phyloP scores from a whole-genome alignment of 1,139 yeast genomes.

The Debaryomyces singareniensis region DNA sequence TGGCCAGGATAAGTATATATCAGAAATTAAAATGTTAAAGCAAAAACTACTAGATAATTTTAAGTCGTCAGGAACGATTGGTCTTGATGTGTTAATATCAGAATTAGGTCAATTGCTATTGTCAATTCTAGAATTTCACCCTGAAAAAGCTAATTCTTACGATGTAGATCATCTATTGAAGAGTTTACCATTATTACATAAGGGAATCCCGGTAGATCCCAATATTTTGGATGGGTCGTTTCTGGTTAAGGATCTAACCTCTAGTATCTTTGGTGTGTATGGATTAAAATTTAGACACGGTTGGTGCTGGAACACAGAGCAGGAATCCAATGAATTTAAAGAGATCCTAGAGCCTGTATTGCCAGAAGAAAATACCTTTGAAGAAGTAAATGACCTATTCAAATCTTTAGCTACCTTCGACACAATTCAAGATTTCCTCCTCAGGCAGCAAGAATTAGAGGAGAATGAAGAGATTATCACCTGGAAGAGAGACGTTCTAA shows the following conservation, averaged over 20 bases:
- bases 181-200: slow-evolving; percentile 57
- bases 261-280: slow-evolving; percentile 33
- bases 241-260: slow-evolving; percentile 31
- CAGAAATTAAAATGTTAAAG: slow-evolving; percentile 14
- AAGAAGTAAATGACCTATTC: slow-evolving; percentile 16
- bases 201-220: slow-evolving; percentile 74
- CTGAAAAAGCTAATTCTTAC: slow-evolving; percentile 3
- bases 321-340: slow-evolving; percentile 11
- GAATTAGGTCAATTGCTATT: slow-evolving; percentile 41
- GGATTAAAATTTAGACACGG: slow-evolving; percentile 42
- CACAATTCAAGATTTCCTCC: slow-evolving; percentile 36
- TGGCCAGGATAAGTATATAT: background rate
- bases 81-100: slow-evolving; percentile 29
- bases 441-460: slow-evolving; percentile 4
- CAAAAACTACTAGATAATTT: slow-evolving; percentile 16
- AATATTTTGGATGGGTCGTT: slow-evolving; percentile 57
- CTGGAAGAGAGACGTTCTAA: slow-evolving; percentile 14
- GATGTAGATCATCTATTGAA: slow-evolving; percentile 35
- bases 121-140: slow-evolving; percentile 12
- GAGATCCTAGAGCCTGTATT: slow-evolving; percentile 3
- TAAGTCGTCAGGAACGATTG: slow-evolving; percentile 15
- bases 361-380: slow-evolving; percentile 12
- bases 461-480: slow-evolving; percentile 3
- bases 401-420: slow-evolving; percentile 35
- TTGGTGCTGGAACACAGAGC: slow-evolving; percentile 34